These are phyloP conservation scores for Gorgonomyces haynaldii DNA, from an alignment of 192 early-diverging fungal genomes.

Conservation along the genomic window DNA sequence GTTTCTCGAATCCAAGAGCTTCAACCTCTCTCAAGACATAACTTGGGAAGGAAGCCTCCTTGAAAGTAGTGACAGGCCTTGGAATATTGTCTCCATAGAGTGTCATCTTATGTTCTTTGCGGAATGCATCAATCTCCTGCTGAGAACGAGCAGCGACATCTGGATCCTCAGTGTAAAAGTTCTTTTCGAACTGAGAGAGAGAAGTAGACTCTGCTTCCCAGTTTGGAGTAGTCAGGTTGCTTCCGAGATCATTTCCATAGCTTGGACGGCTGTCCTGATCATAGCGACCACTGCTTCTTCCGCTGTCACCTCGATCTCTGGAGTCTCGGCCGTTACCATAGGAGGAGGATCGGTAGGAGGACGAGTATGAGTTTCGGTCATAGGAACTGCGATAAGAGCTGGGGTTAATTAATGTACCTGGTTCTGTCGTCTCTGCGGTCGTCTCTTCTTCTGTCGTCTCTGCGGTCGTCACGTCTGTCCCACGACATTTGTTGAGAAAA, in stretches of 20 bases:
- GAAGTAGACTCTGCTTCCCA: slow-evolving; percentile 57
- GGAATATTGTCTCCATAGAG: slow-evolving; percentile 76
- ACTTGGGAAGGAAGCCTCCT: slow-evolving; percentile 82
- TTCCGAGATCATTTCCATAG: neutral
- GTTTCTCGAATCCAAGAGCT: slow-evolving; percentile 70
- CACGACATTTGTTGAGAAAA: too few species aligned
- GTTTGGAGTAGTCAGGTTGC: slow-evolving; percentile 43
- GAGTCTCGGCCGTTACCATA: neutral
- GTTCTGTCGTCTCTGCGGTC: neutral
- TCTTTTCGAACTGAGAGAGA: slow-evolving; percentile 85
- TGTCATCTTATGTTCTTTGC: slow-evolving; percentile 69
- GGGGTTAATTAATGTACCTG: neutral
- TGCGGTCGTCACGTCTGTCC: slow-evolving; percentile 2
- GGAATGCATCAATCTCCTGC: slow-evolving; percentile 67
- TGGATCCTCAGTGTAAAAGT: slow-evolving; percentile 87
- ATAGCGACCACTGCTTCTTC: neutral
- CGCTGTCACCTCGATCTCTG: neutral
- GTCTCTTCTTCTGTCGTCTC: too few species aligned
- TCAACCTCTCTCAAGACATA: slow-evolving; percentile 84
- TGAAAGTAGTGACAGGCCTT: slow-evolving; percentile 77
- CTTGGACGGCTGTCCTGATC: neutral
- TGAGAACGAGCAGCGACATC: slow-evolving; percentile 53
- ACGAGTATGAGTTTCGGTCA: slow-evolving; percentile 1
- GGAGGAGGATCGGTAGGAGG: neutral
- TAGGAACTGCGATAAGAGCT: neutral